Conservation (phyloP, 2,329 filamentous ascomycete species). For the Aspergillus sojae region DNA sequence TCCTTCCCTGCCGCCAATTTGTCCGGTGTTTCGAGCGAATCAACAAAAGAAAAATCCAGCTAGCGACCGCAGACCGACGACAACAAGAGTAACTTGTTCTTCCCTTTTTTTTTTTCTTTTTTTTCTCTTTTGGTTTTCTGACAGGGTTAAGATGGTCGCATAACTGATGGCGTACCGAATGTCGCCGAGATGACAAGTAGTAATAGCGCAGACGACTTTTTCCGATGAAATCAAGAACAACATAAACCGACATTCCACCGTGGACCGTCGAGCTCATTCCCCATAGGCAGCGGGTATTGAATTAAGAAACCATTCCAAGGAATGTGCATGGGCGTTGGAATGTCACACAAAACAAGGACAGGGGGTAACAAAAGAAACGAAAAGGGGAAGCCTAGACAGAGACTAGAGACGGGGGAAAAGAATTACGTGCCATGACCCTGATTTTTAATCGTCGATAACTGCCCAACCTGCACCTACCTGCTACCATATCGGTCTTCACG, state of each 20-base stretch:
- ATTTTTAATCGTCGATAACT: conserved; percentile 22
- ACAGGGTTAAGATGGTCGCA: conserved; percentile 36
- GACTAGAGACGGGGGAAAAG: conserved; percentile 15
- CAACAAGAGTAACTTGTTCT: conserved; percentile 29
- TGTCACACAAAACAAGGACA: conserved; percentile 18
- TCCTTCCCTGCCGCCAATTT: conserved; percentile 45
- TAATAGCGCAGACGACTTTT: conserved; percentile 40
- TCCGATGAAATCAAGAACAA: conserved; percentile 28
- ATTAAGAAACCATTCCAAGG: conserved; percentile 38
- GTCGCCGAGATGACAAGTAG: conserved; percentile 38
- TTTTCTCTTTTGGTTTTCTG: conserved; percentile 9
- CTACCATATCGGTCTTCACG: conserved; percentile 45
- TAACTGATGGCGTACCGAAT: conserved; percentile 37
- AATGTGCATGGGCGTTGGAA: conserved; percentile 33
- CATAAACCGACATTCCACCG: conserved; percentile 40
- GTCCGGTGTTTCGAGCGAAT: conserved; percentile 42
- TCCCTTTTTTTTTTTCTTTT: conserved; percentile 10
- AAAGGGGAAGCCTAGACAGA: conserved; percentile 23
- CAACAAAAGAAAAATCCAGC: conserved; percentile 44
- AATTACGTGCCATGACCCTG: conserved; percentile 20
- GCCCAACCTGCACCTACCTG: conserved; percentile 42
- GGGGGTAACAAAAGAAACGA: conserved; percentile 17
- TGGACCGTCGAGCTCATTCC: conserved; percentile 40
- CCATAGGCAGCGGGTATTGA: conserved; percentile 31
- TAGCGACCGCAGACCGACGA: conserved; percentile 40